Percentiles rank a stretch among this genome's conserved stretches.
These are phyloP conservation scores for Pseudonitzschia delicatissima DNA, from an alignment of 108 stramenopile species.

Conservation along the genomic window DNA sequence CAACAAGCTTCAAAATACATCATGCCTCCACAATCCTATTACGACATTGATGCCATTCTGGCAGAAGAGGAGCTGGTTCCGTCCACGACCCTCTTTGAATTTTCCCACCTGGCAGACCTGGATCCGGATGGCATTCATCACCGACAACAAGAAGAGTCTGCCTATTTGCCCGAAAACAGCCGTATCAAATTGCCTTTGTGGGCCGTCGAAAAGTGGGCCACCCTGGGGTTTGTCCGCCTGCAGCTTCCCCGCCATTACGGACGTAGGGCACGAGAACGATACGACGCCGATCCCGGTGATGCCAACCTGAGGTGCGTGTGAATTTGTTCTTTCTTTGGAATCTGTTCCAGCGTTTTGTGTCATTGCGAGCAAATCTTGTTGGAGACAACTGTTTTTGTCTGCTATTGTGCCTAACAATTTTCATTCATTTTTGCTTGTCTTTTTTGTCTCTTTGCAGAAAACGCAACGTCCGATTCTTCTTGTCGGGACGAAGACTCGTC, in stretches of 20 bases:
- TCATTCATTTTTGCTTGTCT: not conserved
- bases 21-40: conserved; percentile 49
- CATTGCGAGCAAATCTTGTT: not conserved
- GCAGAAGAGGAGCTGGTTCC: conserved; percentile 94
- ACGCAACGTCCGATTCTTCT: conserved; percentile 65
- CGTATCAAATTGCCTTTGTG: conserved; percentile 79
- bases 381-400: not conserved
- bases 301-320: conserved; percentile 61
- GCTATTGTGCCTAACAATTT: not conserved
- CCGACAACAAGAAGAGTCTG: conserved; percentile 8
- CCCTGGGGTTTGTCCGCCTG: conserved; percentile 58
- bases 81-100: conserved; percentile 76
- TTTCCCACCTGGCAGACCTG: conserved; percentile 76
- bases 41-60: conserved; percentile 90
- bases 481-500: conserved; percentile 46
- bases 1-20: too few relatives aligned
- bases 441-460: conserved; percentile 31
- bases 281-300: conserved; percentile 65
- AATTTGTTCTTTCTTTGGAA: not conserved
- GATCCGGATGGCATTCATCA: conserved; percentile 62
- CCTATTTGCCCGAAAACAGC: conserved; percentile 45
- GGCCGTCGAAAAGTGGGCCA: conserved; percentile 76
- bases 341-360: not conserved
- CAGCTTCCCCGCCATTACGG: conserved; percentile 62
- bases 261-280: conserved; percentile 63